These are phyloP conservation scores for Mycena citricolor DNA, from an alignment of 1,284 basidiomycete genomes.

Conservation along the genomic window DNA sequence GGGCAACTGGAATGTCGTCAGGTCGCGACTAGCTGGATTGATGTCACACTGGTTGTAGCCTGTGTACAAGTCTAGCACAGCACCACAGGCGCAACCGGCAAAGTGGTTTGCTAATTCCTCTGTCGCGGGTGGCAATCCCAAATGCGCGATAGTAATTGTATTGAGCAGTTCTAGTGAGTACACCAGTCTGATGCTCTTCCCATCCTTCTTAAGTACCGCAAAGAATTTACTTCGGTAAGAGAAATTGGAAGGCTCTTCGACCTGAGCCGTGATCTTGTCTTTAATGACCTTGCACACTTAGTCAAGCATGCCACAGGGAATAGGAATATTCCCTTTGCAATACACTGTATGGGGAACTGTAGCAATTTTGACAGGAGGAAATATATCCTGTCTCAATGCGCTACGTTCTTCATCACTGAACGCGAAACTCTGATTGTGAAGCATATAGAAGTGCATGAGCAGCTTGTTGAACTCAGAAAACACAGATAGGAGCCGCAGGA, in stretches of 20 bases:
- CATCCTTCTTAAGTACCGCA: constrained; percentile 38
- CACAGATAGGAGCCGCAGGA: too few species aligned
- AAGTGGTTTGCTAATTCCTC: constrained; percentile 27
- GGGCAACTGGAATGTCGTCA: constrained; percentile 30
- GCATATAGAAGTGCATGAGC: constrained; percentile 24
- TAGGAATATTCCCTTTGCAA: constrained; percentile 37
- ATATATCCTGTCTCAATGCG: constrained; percentile 34
- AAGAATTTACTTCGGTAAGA: constrained; percentile 41
- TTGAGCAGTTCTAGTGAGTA: constrained; percentile 35
- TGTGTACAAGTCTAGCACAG: constrained; percentile 27
- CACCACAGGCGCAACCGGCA: constrained; percentile 24
- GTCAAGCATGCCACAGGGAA: constrained; percentile 35
- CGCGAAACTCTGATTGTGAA: constrained; percentile 30
- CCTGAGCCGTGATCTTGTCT: constrained; percentile 32
- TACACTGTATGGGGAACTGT: constrained; percentile 35
- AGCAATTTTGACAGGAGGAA: constrained; percentile 35
- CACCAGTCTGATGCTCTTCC: constrained; percentile 32
- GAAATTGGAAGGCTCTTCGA: constrained; percentile 36
- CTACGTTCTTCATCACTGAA: constrained; percentile 37
- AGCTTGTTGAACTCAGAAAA: too few species aligned
- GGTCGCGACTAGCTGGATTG: constrained; percentile 21
- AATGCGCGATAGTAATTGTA: constrained; percentile 32
- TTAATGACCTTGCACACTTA: constrained; percentile 32
- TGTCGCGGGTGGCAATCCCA: constrained; percentile 26
- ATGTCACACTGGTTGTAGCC: constrained; percentile 27